Base-by-base conservation (phyloP, 208 protist genomes). In the Leishmania major region DNA sequence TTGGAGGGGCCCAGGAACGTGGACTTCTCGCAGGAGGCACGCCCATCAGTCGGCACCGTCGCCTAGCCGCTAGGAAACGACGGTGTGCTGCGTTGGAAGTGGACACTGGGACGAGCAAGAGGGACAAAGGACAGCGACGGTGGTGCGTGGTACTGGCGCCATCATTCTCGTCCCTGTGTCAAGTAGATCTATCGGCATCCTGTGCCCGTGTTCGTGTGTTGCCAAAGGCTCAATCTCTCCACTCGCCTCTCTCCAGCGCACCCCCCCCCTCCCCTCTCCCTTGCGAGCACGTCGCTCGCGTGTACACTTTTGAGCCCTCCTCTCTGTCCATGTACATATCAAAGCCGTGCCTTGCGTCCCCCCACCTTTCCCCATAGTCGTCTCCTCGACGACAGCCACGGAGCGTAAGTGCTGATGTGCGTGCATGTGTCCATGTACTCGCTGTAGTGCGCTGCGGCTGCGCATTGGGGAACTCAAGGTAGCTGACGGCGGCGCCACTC, bases 1-100 rank as follows among this genome's bases (percentile, higher is more conserved):
- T 79, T 96, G 22, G 85, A 94, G 31, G 92, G 92, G 4, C 85
- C 81, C 6, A 81, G 82, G 31, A 75, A 81, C 78, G 88, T 95
- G 3, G 88, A 93, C 82, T 90, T 92, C 70, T 80, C 73, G 15
- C 62, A 80, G 35, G 83, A 86, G 75, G 83, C 75, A 1, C 64
- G 75, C 8, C 74, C 57, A 22, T 40, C 35, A 35, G 6, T 35
- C 0, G 53, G 31, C 31, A 28, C 51, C 22, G 73, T 22, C 35
- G 43, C 51, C 73, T 77, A 62, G 19, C 4, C 28, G 49, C 37
- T 62, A 11, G 13, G 15, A 43, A 43, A 25, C 35, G n/a, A 2
- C 15, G 51, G 43, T 28, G 31, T 47, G n/a, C 73, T 40, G n/a
- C 73, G 8, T 55, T 53, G 43, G 25, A 74, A 53, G 45, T 74